Base-by-base conservation (phyloP, 1,284 basidiomycete species). In the Anthracocystis panici-leucophaei region DNA sequence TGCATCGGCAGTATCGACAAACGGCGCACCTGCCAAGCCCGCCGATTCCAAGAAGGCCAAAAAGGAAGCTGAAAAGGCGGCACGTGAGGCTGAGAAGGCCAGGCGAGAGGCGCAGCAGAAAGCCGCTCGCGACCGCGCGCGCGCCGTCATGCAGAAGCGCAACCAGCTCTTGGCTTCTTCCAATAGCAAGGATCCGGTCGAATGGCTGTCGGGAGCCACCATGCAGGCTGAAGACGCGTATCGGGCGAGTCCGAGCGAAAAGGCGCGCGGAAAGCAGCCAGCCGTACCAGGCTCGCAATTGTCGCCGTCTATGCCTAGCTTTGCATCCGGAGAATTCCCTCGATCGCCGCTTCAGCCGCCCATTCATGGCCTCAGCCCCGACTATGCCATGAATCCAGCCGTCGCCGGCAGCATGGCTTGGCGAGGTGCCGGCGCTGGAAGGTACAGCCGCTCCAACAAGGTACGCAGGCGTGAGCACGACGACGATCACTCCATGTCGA, bases 111-210 rank as follows among this genome's bases (percentile, higher is more conserved):
- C 93, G 50, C 91, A 90, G 31, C 90, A 92, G 85, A 90, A 91
- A 84, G 86, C 87, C 25, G 87, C 88, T 63, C 86, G 88, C 79
- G 95, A 98, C 80, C 92, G 96, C 80, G 94, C 96, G 7, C 90
- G 96, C 56, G 95, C 94, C 41, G 96, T 98, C 85, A 92, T 98
- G 91, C 91, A 92, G 84, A 97, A 97, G 88, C 92, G 94, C 35
- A 77, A 81, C 38, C 81, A 82, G 64, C 69, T 82, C 14, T 31
- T 82, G 51, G 78, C 81, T 3, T 65, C 74, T 21, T 70, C 72
- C 35, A 78, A 77, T 42, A 72, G 56, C 65, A 77, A 71, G 56
- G 81, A 82, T 54, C 66, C 80, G 12, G 81, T 82, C 51, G 81
- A 82, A 54, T 82, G 81, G 81, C 72, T 82, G 16, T 33, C 62